Evolutionary conservation across 768 basidiomycete genomes (phyloP).

Genomic region (Lactarius psammicola): DNA sequence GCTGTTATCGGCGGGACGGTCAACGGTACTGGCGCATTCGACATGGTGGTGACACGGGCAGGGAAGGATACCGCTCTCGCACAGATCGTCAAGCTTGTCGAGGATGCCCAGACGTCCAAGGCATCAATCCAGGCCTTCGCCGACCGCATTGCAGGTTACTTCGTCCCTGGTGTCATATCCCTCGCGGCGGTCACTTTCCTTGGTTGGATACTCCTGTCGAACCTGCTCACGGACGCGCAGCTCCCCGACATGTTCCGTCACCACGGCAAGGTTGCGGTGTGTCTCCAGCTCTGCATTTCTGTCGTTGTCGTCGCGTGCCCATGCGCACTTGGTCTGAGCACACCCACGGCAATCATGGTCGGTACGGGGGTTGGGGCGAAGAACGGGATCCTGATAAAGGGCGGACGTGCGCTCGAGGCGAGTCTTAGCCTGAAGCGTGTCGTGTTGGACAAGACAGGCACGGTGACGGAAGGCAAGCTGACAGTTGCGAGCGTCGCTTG

Average conservation of each 20-base stretch:
- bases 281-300: conserved; percentile 95
- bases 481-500: conserved; percentile 75
- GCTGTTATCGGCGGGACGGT: conserved; percentile 94
- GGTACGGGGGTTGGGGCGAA: conserved; percentile 96
- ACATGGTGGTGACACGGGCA: conserved; percentile 92
- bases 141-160: conserved; percentile 90
- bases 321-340: conserved; percentile 93
- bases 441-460: conserved; percentile 96
- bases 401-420: conserved; percentile 90
- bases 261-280: conserved; percentile 86
- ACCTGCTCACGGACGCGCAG: conserved; percentile 49
- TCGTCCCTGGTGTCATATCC: conserved; percentile 87
- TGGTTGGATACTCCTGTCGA: conserved; percentile 76
- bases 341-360: conserved; percentile 99
- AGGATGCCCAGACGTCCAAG: conserved; percentile 96
- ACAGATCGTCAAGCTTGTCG: conserved; percentile 95
- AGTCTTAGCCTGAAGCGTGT: conserved; percentile 79
- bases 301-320: conserved; percentile 98
- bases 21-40: conserved; percentile 95
- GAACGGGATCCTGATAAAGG: conserved; percentile 98
- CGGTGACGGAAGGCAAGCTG: conserved; percentile 93
- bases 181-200: conserved; percentile 88
- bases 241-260: conserved; percentile 84
- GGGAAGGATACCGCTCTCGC: conserved; percentile 95
- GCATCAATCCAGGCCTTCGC: conserved; percentile 98